These are phyloP conservation scores for Emmonsiellopsis sp. DNA, from an alignment of 2,329 filamentous ascomycete genomes.

Conservation along the genomic window DNA sequence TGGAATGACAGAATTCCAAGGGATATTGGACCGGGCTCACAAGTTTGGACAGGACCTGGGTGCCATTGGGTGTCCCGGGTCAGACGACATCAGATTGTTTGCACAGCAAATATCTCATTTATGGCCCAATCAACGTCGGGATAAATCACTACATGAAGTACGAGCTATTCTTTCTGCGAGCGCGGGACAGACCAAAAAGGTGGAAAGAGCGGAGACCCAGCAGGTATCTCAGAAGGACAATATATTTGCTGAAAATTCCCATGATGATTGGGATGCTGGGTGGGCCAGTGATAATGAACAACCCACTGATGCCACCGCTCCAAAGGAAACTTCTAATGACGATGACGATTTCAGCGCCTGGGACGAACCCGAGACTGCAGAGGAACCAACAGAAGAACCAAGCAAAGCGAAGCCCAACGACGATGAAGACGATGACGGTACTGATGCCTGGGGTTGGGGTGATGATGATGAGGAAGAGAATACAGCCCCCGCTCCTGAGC, in stretches of 20 bases:
- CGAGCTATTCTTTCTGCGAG: conserved; percentile 60
- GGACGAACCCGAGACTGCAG: conserved; percentile 32
- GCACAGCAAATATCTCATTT: conserved; percentile 67
- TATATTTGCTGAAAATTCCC: conserved; percentile 50
- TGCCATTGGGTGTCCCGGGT: conserved; percentile 52
- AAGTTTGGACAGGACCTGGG: conserved; percentile 57
- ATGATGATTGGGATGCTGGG: conserved; percentile 63
- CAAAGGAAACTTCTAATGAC: conserved; percentile 12
- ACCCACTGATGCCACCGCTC: conserved; percentile 13
- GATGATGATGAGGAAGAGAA: conserved; percentile 48
- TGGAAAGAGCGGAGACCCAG: conserved; percentile 79
- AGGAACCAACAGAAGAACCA: neutral
- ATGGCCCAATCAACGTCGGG: conserved; percentile 79
- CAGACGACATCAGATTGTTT: conserved; percentile 64
- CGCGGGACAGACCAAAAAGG: conserved; percentile 57
- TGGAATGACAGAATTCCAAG: conserved; percentile 63
- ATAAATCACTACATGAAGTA: conserved; percentile 66
- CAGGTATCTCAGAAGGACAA: conserved; percentile 63
- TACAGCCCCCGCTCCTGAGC: neutral
- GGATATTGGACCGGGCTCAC: conserved; percentile 55
- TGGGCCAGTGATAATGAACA: conserved; percentile 57
- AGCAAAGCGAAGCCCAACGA: neutral
- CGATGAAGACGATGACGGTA: conserved; percentile 27
- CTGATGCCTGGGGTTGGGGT: conserved; percentile 79
- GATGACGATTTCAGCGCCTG: conserved; percentile 42